Percentiles rank a stretch among this genome's conserved stretches.
Conservation (phyloP, 345 rosid genomes). For the Boechera divaricarpa region DNA sequence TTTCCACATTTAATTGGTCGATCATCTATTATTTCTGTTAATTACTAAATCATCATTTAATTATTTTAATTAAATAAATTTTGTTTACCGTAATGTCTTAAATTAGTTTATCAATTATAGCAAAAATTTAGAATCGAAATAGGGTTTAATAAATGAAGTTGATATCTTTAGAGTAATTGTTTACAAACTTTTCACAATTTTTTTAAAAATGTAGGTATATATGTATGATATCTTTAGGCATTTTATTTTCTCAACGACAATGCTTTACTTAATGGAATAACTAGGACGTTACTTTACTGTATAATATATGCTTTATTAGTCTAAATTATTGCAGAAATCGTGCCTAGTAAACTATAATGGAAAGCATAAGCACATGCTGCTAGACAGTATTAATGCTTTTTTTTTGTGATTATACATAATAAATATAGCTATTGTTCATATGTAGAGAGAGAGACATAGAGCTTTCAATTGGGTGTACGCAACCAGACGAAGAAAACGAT, state of each 20-base stretch:
- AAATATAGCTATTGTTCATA: constrained; percentile 31
- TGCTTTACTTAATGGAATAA: constrained; percentile 30
- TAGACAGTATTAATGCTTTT: constrained; percentile 33
- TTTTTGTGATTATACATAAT: background rate
- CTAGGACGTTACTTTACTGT: constrained; percentile 31
- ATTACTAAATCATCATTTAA: background rate
- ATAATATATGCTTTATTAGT: constrained; percentile 31
- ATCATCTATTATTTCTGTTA: background rate
- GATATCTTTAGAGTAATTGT: background rate
- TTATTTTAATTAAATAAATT: background rate
- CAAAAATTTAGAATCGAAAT: background rate
- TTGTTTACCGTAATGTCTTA: background rate
- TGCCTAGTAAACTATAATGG: constrained; percentile 42
- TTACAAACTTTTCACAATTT: background rate
- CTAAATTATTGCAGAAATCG: constrained; percentile 43
- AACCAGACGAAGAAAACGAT: constrained; percentile 38
- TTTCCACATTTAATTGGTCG: background rate
- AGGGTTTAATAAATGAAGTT: constrained; percentile 1
- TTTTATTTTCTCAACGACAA: background rate
- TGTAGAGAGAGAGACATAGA: constrained; percentile 35
- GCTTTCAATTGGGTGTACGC: constrained; percentile 38
- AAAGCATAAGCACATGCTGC: constrained; percentile 46
- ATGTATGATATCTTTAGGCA: background rate
- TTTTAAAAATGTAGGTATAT: background rate
- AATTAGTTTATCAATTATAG: background rate